A percentile compares a stretch with the other conserved stretches of the same genome.
These are phyloP conservation scores for Hypoxylon sp. DNA, from an alignment of 2,329 filamentous ascomycete species.

Conservation along the genomic window DNA sequence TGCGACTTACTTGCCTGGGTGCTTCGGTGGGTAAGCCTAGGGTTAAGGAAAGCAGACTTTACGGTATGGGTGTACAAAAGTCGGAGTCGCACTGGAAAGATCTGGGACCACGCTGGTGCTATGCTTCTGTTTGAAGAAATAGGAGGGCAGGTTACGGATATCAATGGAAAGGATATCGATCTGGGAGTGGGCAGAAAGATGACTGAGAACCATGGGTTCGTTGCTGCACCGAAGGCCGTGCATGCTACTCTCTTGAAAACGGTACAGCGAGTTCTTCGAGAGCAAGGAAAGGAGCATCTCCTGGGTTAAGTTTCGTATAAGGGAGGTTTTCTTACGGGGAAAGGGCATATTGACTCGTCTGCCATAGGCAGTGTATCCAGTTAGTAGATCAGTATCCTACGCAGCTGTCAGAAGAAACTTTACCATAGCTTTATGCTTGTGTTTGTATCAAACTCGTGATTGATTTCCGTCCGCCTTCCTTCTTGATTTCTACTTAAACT, in stretches of 20 bases:
- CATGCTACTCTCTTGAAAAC: constrained; percentile 59
- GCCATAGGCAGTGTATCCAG: too few species aligned
- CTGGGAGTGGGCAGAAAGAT: constrained; percentile 62
- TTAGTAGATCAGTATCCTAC: too few species aligned
- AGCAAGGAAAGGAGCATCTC: constrained; percentile 51
- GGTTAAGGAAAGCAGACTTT: constrained; percentile 64
- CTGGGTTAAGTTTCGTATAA: constrained; percentile 41
- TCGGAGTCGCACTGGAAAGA: constrained; percentile 62
- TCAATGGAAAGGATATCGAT: constrained; percentile 64
- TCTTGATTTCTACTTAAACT: too few species aligned
- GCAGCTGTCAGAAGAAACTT: too few species aligned
- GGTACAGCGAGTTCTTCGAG: constrained; percentile 51
- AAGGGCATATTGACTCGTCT: too few species aligned
- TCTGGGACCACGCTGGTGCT: constrained; percentile 71
- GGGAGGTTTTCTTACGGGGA: too few species aligned
- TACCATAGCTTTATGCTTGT: too few species aligned
- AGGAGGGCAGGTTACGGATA: constrained; percentile 67
- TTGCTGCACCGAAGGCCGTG: constrained; percentile 61
- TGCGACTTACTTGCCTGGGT: constrained; percentile 69
- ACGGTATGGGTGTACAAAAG: constrained; percentile 68
- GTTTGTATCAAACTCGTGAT: too few species aligned
- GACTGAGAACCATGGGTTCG: constrained; percentile 65
- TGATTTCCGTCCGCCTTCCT: too few species aligned
- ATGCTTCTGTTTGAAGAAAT: constrained; percentile 69
- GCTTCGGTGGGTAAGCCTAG: constrained; percentile 65